phyloP scores from a whole-genome alignment of 2,329 filamentous ascomycete genomes.

The Calonectria fujianensis region DNA sequence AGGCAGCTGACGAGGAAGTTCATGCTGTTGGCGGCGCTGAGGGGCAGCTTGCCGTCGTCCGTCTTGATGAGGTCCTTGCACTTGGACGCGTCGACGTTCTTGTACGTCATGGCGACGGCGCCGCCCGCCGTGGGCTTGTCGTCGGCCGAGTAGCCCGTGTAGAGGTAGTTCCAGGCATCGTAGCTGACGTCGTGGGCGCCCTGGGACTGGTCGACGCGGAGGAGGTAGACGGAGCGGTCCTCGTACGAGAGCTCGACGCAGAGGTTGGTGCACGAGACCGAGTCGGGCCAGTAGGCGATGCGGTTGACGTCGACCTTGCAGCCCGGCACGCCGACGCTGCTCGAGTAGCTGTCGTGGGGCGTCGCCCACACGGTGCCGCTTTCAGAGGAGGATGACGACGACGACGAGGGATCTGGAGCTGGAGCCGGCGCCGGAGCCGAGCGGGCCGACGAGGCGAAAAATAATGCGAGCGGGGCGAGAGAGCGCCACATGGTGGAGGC shows the following conservation, averaged over 20 bases:
- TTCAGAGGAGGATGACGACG: slow-evolving; percentile 32
- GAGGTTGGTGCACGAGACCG: slow-evolving; percentile 73
- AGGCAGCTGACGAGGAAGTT: slow-evolving; percentile 70
- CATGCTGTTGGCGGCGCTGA: slow-evolving; percentile 72
- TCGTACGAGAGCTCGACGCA: slow-evolving; percentile 72
- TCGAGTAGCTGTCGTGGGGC: slow-evolving; percentile 75
- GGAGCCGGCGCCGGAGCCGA: slow-evolving; percentile 5
- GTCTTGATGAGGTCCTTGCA: slow-evolving; percentile 71
- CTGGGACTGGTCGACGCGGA: slow-evolving; percentile 74
- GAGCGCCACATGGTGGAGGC: slow-evolving; percentile 26
- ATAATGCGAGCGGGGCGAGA: slow-evolving; percentile 24
- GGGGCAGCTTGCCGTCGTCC: slow-evolving; percentile 61
- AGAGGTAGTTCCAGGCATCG: slow-evolving; percentile 78
- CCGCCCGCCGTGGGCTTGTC: slow-evolving; percentile 69
- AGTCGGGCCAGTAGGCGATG: slow-evolving; percentile 76
- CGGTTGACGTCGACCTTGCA: slow-evolving; percentile 78
- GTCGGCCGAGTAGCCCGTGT: slow-evolving; percentile 67
- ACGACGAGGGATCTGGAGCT: slow-evolving; percentile 33
- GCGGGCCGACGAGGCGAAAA: slow-evolving; percentile 25
- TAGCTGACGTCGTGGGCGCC: slow-evolving; percentile 76
- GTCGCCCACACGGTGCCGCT: slow-evolving; percentile 62
- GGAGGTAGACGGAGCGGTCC: slow-evolving; percentile 73
- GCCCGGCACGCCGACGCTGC: slow-evolving; percentile 75
- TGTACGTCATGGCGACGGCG: slow-evolving; percentile 67
- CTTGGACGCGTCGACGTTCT: slow-evolving; percentile 65